Conservation (phyloP, 2,329 filamentous ascomycete genomes). For the Xenoacremonium recifei region DNA sequence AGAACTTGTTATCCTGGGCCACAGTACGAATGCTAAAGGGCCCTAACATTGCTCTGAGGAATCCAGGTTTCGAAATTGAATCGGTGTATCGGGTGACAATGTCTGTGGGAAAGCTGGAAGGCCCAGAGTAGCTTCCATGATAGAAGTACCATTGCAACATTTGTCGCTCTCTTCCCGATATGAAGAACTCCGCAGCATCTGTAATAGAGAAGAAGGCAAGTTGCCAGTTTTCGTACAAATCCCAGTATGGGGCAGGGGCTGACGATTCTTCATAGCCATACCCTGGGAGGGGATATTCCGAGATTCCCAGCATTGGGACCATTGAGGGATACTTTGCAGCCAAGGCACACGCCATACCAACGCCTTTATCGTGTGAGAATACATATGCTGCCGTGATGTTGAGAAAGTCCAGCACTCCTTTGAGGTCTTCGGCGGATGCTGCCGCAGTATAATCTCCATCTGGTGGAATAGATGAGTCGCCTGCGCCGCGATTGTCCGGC, state of each 20-base stretch:
- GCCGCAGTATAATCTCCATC: constrained; percentile 39
- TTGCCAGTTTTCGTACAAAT: constrained; percentile 41
- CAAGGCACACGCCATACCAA: constrained; percentile 39
- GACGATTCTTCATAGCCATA: constrained; percentile 36
- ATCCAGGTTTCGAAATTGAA: constrained; percentile 42
- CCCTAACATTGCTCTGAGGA: constrained; percentile 38
- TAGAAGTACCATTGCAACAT: constrained; percentile 47
- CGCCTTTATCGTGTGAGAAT: constrained; percentile 45
- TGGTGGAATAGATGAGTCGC: constrained; percentile 37
- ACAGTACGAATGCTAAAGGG: constrained; percentile 33
- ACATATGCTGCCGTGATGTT: constrained; percentile 41
- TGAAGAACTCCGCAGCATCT: constrained; percentile 45
- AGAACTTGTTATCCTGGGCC: constrained; percentile 34
- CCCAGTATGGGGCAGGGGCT: constrained; percentile 31
- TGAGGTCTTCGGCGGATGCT: constrained; percentile 37
- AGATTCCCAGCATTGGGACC: constrained; percentile 34
- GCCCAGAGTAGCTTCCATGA: constrained; percentile 41
- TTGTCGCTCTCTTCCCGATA: constrained; percentile 39
- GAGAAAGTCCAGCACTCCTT: constrained; percentile 40
- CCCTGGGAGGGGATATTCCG: constrained; percentile 42
- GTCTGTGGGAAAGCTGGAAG: constrained; percentile 35
- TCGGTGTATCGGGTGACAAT: constrained; percentile 37
- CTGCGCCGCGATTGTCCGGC: constrained; percentile 39
- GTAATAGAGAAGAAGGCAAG: constrained; percentile 46
- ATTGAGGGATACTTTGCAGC: constrained; percentile 34